Conservation (phyloP, 306 rosid species). For the Rosa lucieae region DNA sequence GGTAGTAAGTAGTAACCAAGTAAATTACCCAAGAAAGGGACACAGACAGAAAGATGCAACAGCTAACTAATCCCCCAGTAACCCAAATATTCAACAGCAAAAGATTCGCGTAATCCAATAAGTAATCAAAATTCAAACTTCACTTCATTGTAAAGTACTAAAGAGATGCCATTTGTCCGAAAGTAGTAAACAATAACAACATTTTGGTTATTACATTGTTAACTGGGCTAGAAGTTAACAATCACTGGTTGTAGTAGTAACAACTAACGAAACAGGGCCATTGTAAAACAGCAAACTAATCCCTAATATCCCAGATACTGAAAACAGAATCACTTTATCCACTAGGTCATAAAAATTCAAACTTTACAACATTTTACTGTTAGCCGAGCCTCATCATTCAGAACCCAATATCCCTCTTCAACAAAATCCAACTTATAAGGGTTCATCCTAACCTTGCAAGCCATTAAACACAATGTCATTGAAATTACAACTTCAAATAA, state of each 20-base stretch:
- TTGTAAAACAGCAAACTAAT: background rate
- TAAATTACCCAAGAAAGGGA: background rate
- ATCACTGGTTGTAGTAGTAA: background rate
- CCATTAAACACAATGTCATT: background rate
- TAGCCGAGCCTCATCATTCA: background rate
- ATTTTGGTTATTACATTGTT: background rate
- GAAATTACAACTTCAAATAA: background rate
- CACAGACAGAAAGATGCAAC: background rate
- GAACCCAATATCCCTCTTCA: background rate
- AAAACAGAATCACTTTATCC: background rate
- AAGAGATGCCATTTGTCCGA: background rate
- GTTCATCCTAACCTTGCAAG: background rate
- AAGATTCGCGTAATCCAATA: background rate
- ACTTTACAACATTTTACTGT: background rate
- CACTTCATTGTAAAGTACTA: background rate
- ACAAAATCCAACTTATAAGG: background rate
- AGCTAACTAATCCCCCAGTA: background rate
- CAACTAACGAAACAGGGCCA: background rate
- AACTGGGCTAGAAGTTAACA: background rate
- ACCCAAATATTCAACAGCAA: background rate
- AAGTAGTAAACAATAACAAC: too few relatives aligned
- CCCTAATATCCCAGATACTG: background rate
- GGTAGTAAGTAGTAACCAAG: background rate
- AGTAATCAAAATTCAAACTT: background rate
- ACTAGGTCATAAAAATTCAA: background rate